phyloP scores from a whole-genome alignment of 2,329 filamentous ascomycete genomes.

The Stagonosporopsis vannaccii region DNA sequence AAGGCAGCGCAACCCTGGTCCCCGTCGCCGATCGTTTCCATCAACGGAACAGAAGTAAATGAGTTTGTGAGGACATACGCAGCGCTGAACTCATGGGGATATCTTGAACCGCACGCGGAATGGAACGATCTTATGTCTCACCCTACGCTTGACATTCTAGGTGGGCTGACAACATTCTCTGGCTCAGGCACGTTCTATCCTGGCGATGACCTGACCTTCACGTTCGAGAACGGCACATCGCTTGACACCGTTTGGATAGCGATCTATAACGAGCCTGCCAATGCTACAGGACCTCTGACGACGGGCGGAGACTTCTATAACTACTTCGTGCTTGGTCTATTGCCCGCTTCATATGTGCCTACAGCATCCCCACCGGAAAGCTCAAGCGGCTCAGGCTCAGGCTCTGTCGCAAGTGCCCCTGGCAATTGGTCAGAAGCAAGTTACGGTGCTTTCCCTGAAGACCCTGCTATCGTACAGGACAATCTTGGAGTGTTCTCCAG shows the following conservation, averaged over 20 bases:
- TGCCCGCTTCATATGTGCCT: conserved; percentile 26
- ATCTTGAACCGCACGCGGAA: conserved; percentile 50
- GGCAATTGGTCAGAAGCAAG: conserved; percentile 27
- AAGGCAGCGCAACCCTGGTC: conserved; percentile 26
- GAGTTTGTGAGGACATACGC: conserved; percentile 29
- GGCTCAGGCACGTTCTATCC: conserved; percentile 45
- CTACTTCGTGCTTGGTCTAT: conserved; percentile 48
- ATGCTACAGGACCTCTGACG: conserved; percentile 38
- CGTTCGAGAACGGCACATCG: conserved; percentile 29
- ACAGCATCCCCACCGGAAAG: not conserved
- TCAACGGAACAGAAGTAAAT: conserved; percentile 30
- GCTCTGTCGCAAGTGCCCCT: no score
- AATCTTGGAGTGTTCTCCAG: conserved; percentile 20
- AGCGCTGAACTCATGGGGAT: conserved; percentile 42
- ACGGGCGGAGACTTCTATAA: conserved; percentile 54
- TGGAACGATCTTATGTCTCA: conserved; percentile 46
- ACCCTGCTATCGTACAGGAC: conserved; percentile 25
- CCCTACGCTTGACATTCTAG: conserved; percentile 28
- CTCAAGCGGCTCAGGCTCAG: not conserved
- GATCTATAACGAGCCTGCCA: conserved; percentile 25
- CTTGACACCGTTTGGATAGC: conserved; percentile 24
- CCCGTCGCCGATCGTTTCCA: conserved; percentile 29
- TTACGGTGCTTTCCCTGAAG: conserved; percentile 29
- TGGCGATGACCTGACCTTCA: conserved; percentile 35
- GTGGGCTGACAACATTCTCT: conserved; percentile 18